Evolutionary conservation across 768 basidiomycete species (phyloP), one percentile per base, ranked within the genome.

Genomic region (Boletus insuetus): DNA sequence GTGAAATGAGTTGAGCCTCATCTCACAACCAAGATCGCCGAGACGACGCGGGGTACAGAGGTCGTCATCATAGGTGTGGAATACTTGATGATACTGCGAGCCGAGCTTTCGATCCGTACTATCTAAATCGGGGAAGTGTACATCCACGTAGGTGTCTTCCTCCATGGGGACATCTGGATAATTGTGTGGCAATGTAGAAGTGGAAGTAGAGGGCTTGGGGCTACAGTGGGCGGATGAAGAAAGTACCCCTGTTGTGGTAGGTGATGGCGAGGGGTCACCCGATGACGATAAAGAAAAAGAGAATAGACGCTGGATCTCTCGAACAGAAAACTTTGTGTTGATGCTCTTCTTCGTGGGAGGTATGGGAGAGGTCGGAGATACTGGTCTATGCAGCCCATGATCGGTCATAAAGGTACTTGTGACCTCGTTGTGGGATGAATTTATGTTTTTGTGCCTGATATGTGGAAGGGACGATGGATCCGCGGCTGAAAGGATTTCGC

Each of bases 1-100:
- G 65, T 87, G 85, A 51, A 89, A 73, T 32, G 87, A 87, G 64
- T 87, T 84, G 14, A 89, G 80, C 37, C 72, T 75, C 85, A 87
- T 83, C 73, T 89, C 84, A 47, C 84, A 71, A 57, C 78, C 80
- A 58, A 71, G 56, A 48, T 85, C 79, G 34, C 63, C 69, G 37
- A 66, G 63, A 38, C 49, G 69, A 46, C 38, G 47, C 17, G 51
- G 47, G 11, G 49, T 32, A 31, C 50, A 48, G 1, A 58, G 11
- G 17, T 50, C 42, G 19, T 53, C 49, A 32, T 46, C 34, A 26
- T 38, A 46, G 29, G 47, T 49, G 24, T 49, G 56, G 22, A 49
- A 29, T 40, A 32, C 32, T 37, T 39, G 55, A 44, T 34, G 56
- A 29, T 51, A 51, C 3, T 39, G 60, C 1, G 59, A 53, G 1